Base-by-base conservation (phyloP, 2,329 filamentous ascomycete species). In the Ophiostoma angusticollis region DNA sequence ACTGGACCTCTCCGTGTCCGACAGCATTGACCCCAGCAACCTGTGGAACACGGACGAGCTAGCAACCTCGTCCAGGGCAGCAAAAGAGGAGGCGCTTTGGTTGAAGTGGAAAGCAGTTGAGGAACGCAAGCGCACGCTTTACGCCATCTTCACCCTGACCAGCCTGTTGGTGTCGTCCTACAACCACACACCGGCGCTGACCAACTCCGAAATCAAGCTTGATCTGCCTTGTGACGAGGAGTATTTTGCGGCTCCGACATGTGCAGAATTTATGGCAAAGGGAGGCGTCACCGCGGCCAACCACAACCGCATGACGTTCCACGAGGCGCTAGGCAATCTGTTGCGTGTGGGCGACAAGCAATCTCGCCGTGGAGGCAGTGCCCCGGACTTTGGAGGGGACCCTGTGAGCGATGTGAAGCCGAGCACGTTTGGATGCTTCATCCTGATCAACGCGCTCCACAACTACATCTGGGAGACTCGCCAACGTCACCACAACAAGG, bases 381-480 rank as follows among this genome's bases (percentile, higher is more conserved):
- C 51, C 22, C 25, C 16, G 19, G 16, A 81, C 47, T 61, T 64
- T n/a, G 57, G 55, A 25, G 62, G 65, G 31, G 71, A 78, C 8
- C 6, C 21, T 4, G 52, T 70, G 1, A 76, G 67, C 38, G 77
- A 84, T 24, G 65, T 91, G 34, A 76, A 74, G 48, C 85, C 86
- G 0, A 95, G 89, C 60, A 87, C 86, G 0, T 93, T 94, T 56
- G 91, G 89, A 8, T 94, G 86, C 55, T 67, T 95, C 22, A 72
- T 95, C 6, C 63, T 98, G 46, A 95, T 96, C 55, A 89, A 94
- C 54, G 87, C 91, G 4, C 67, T 96, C 18, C 91, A 96, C 61
- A 95, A 95, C 50, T 95, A 94, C 58, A 95, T 96, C 31, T 96
- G 91, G 91, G 89, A 96, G 60, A 95, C 87, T 0, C 73, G 89